phyloP scores from a whole-genome alignment of 768 basidiomycete species.

The Leccinum aurantiacum region DNA sequence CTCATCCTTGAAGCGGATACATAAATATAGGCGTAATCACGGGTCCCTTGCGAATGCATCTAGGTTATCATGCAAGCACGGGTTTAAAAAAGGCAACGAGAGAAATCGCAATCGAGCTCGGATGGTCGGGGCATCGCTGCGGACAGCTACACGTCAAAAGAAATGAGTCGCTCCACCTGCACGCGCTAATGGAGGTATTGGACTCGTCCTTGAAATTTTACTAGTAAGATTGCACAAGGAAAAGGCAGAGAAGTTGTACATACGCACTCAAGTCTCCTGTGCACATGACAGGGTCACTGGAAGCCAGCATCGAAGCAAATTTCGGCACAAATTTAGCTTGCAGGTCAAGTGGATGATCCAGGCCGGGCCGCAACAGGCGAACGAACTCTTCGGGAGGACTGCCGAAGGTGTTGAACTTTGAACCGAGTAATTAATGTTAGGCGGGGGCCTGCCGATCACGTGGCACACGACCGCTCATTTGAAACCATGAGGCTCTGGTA shows the following conservation, averaged over 20 bases:
- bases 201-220: conserved; percentile 2
- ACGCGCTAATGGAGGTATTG: not conserved
- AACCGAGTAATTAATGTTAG: conserved; percentile 5
- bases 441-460: not conserved
- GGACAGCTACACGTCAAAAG: not conserved
- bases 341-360: not conserved
- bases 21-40: not conserved
- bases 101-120: not conserved
- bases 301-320: not conserved
- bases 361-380: not conserved
- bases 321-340: not conserved
- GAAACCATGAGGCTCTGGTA: not conserved
- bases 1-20: not conserved
- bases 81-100: not conserved
- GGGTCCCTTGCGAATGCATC: not conserved
- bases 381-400: not conserved
- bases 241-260: not conserved
- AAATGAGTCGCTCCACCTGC: not conserved
- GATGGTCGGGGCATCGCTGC: not conserved
- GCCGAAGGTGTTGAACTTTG: conserved; percentile 18
- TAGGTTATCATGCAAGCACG: not conserved
- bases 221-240: not conserved
- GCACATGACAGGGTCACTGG: conserved; percentile 2
- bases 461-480: not conserved
- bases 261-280: not conserved